phyloP scores from a whole-genome alignment of 2,329 filamentous ascomycete species.

The Epichloe gansuensis region DNA sequence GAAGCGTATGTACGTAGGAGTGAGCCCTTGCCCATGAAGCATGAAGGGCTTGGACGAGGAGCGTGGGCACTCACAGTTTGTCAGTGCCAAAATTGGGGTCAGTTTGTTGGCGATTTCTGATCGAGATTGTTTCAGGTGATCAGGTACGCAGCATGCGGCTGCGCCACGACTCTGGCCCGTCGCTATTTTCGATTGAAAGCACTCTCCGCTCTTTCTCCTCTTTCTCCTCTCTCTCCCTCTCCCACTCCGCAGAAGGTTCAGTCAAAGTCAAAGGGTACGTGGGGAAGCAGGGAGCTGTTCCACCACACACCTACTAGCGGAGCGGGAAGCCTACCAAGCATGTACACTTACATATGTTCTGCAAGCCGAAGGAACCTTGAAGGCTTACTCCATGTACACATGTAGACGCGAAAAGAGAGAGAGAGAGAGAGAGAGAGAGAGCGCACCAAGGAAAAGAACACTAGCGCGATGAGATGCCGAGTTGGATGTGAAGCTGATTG shows the following conservation, averaged over 20 bases:
- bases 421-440: not conserved
- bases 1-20: too few relatives aligned
- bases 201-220: not conserved
- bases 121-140: conserved; percentile 3
- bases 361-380: too few relatives aligned
- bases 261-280: not conserved
- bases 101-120: not conserved
- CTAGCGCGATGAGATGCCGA: not conserved
- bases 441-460: not conserved
- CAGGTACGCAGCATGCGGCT: not conserved
- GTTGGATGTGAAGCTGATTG: not conserved
- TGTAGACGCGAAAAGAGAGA: not conserved
- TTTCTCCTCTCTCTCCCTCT: not conserved
- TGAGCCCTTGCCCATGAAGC: too few relatives aligned
- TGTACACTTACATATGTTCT: too few relatives aligned
- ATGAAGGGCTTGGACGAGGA: not conserved
- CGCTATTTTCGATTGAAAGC: not conserved
- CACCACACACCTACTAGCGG: not conserved
- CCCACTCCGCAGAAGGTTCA: not conserved
- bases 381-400: too few relatives aligned
- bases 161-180: not conserved
- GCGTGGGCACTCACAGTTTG: not conserved
- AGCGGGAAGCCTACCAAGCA: not conserved
- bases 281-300: not conserved
- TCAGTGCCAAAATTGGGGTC: not conserved